Conservation (phyloP, 306 rosid species). For the Prunus campanulata region DNA sequence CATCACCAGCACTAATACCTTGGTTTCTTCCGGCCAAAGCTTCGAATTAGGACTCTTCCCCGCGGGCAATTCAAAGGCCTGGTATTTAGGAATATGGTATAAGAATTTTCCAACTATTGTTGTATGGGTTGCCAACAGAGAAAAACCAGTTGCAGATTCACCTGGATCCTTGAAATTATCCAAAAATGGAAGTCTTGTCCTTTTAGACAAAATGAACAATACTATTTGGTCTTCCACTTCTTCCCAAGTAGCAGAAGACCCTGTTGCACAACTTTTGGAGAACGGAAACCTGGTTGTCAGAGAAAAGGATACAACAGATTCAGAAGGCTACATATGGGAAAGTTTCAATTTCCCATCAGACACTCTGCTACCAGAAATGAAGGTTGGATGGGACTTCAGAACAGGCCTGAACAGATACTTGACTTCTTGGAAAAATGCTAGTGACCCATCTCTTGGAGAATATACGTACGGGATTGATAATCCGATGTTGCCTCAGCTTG, state of each 20-base stretch:
- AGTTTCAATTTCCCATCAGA: constrained; percentile 40
- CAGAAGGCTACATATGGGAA: constrained; percentile 30
- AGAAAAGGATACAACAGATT: background rate
- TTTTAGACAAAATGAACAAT: constrained; percentile 1
- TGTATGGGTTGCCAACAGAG: constrained; percentile 34
- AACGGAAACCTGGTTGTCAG: constrained; percentile 37
- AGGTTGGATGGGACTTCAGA: constrained; percentile 1
- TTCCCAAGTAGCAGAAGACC: constrained; percentile 1
- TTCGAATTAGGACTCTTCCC: constrained; percentile 26
- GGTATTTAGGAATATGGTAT: constrained; percentile 28
- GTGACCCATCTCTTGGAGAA: background rate
- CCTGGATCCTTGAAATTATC: background rate
- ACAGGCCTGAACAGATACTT: background rate
- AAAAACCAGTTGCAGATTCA: background rate
- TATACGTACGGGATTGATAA: background rate
- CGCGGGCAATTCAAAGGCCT: background rate
- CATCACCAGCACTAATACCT: background rate
- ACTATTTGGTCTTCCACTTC: constrained; percentile 4
- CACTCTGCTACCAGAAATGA: constrained; percentile 28
- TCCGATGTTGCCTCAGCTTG: background rate
- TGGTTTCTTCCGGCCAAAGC: constrained; percentile 5
- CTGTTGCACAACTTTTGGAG: constrained; percentile 31
- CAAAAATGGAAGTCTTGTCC: constrained; percentile 1
- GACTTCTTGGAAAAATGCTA: constrained; percentile 5
- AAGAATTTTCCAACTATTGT: background rate